Base-by-base conservation (phyloP, 805 yeast species). In the Pichia sporocuriosa region DNA sequence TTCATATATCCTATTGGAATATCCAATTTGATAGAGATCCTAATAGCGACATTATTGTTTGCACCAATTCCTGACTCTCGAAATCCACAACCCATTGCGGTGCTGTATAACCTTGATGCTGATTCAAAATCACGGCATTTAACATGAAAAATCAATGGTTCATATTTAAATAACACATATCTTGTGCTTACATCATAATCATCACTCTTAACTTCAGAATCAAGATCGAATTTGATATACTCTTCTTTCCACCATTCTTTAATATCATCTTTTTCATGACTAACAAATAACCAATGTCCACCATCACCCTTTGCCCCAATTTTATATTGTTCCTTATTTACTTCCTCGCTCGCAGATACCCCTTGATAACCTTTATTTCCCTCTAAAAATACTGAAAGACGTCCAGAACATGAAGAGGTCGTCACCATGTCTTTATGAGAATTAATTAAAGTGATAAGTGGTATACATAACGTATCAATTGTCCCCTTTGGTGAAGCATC, bases 401-500 rank as follows among this genome's bases (percentile, higher is more conserved):
- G 67, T 3, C 96, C 96, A 0, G 95, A 84, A 50, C 96, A 87
- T 15, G 93, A 81, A 1, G 94, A 84, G 0, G 96, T 87, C 3
- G 95, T 86, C 10, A 87, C 93, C 77, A 83, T 72, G 48, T 81
- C 77, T 0, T 61, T 53, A 50, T 76, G 75, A 3, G 70, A 50
- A 54, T 87, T 87, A 51, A 87, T 81, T 13, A 79, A 56, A 13
- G 75, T 60, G 46, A 87, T 84, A 16, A 87, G 69, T 3, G 95
- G 95, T 11, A 81, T 54, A 52, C 94, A 81, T 17, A 73, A 64
- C 37, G 64, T 76, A 60, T 87, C 96, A n/a, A 86, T 79, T 3
- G 86, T 72, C 1, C 96, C 96, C 54, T 87, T 88, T 13, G 96
- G 96, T 2, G 94, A 83, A n/a, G 77, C 66, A 59, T 82, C 90